Evolutionary conservation across 768 basidiomycete species (phyloP), one percentile per base, ranked within the genome.

Genomic region (Tulasnella sp.): DNA sequence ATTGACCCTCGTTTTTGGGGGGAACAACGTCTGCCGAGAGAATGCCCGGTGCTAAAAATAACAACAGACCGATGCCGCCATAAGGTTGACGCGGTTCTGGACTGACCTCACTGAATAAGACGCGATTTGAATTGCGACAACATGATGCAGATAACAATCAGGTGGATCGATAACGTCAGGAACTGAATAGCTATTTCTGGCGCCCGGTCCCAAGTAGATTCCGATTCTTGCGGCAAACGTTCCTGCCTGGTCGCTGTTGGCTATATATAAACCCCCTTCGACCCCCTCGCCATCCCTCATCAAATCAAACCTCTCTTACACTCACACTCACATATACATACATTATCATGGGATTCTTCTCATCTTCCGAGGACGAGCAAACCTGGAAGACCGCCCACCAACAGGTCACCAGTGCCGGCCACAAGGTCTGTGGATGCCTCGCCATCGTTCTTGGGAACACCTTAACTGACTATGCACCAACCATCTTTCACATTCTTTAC

Each of bases 371-470:
- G n/a, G 78, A 79, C 44, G 78, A 72, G 21, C 9, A 79, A 27
- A 46, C 62, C 34, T 79, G 42, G 71, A 9, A 2, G 12, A 27
- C 2, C 18, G 68, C 78, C 44, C 71, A 79, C 46, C 10, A 79
- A 10, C 19, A 72, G 71, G 78, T 79, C 78, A 79, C 9, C 27
- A 31, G 52, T 39, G 68, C 78, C 27, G 36, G 24, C 34, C 78
- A 79, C 44, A 79, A 79, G 78, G 78, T 72, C 14, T 72, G 46
- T 72, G 16, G 48, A n/a, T 44, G 14, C n/a, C 42, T 46, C 46
- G 24, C 12, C 71, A 9, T 52, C 42, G 27, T 24, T 27, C 12
- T 74, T 36, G 38, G 21, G 34, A 10, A 8, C 38, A 18, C 38
- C 73, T 6, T 34, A 27, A 31, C 39, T 18, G 9, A 18, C 27